These are phyloP conservation scores for Vitis labrusca DNA, from an alignment of 164 flowering plant genomes.

Conservation along the genomic window DNA sequence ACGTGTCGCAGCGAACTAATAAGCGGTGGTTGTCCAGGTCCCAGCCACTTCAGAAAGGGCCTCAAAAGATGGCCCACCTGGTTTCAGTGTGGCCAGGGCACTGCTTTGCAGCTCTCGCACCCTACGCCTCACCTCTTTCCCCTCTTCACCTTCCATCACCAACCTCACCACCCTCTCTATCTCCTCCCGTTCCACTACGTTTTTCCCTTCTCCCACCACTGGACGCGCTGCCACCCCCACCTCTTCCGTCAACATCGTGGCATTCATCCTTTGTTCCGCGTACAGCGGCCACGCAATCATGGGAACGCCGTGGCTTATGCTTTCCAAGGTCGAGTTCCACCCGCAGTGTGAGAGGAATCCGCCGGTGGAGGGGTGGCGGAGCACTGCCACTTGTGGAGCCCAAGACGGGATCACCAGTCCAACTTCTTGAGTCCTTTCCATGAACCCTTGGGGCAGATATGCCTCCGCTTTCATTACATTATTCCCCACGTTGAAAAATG, in stretches of 20 bases:
- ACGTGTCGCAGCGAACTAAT: too few species aligned
- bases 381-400: conserved; percentile 46
- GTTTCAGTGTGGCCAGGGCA: conserved; percentile 11
- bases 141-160: conserved; percentile 36
- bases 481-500: conserved; percentile 21
- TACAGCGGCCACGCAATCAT: conserved; percentile 61
- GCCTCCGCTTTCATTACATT: conserved; percentile 12
- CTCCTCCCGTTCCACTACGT: conserved; percentile 28
- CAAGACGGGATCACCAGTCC: conserved; percentile 44
- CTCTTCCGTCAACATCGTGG: conserved; percentile 40
- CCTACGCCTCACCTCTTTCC: conserved; percentile 20
- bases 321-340: conserved; percentile 57
- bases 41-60: conserved; percentile 14
- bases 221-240: conserved; percentile 33
- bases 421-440: conserved; percentile 24
- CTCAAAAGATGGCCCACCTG: conserved; percentile 31
- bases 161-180: conserved; percentile 35
- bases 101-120: conserved; percentile 24
- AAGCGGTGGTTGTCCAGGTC: conserved; percentile 6
- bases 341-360: conserved; percentile 61
- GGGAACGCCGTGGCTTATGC: conserved; percentile 42
- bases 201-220: background rate
- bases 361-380: conserved; percentile 38
- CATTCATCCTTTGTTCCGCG: conserved; percentile 62
- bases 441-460: conserved; percentile 49